Base-by-base conservation (phyloP, 1,139 yeast species). In the Keqinozyma sinolaborantium region DNA sequence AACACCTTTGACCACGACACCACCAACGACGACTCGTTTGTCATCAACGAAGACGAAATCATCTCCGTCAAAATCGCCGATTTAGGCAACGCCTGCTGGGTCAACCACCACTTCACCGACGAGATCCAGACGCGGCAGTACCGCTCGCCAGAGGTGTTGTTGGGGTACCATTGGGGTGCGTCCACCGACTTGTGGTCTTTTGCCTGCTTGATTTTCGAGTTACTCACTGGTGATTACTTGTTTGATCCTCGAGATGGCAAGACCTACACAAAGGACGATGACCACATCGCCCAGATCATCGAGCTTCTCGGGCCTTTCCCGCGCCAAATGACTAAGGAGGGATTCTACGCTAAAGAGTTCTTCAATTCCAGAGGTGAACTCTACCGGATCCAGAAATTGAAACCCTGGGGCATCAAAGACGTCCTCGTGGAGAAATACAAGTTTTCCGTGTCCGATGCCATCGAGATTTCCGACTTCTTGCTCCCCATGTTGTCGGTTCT, bases 401-500 rank as follows among this genome's bases (percentile, higher is more conserved):
- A 70, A 45, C 73, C 74, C 3, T 70, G 76, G 76, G 67, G 69
- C 1, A 56, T 70, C 38, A 64, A 65, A 39, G 73, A 67, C 38
- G 75, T 70, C 4, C 53, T 70, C 35, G 52, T 58, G 26, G 75
- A 70, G 41, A 70, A 86, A 60, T 87, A 86, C 53, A 79, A 79
- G 42, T 73, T 81, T 48, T 65, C 70, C 26, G 67, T 58, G 40
- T 61, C 62, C 24, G 78, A 76, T 42, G 76, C 88, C 24, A 52
- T 62, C 32, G 72, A 75, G 45, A 60, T 86, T 39, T 52, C 82
- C 25, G 78, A 72, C 39, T 84, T 87, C 45, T 60, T 87, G 39
- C 53, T 70, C 33, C 92, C 95, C 13, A 82, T 87, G 92, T 65
- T 87, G 28, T 59, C 71, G 10, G 56, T 83, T 16, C 80, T 77